Base-by-base conservation (phyloP, 2,329 filamentous ascomycete genomes). In the Neocucurbitaria cava region DNA sequence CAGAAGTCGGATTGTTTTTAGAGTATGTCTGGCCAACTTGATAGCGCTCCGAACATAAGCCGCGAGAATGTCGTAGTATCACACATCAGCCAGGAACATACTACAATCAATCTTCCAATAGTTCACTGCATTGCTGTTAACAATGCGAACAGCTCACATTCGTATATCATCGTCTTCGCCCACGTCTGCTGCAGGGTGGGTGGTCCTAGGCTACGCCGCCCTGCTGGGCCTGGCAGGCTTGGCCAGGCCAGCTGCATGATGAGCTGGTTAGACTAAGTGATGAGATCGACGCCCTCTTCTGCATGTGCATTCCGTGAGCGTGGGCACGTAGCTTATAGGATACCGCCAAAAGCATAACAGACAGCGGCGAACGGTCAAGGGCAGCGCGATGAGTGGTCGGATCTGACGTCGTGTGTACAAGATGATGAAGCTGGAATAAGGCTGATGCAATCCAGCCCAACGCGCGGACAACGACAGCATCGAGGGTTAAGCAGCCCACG, bases 241-340 rank as follows among this genome's bases (percentile, higher is more conserved):
- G 43, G 43, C 48, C 45, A 35, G 36, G 46, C 49, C 48, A 46
- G 56, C 70, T 75, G 73, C 72, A 69, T 56, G 69, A 74, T 76
- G 72, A 66, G 73, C 62, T 76, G 73, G 70, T 72, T 56, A 62
- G 45, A 41, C 47, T 46, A 56, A 52, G 54, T 17, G 24, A 24
- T 58, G 45, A 56, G 65, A 72, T 67, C 59, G 62, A 58, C 64
- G 59, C 58, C 61, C 55, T 58, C 31, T 43, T 61, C 56, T 62
- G 52, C 62, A 59, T n/a, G 42, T 35, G 44, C 54, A 52, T 65
- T 58, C 73, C 74, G 62, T 57, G 59, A 64, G 58, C 46, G 57
- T 66, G 73, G 73, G 59, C 66, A 61, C 30, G 59, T 53, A 59
- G 61, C 63, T 73, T 59, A 76, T 75, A 75, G 73, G 73, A 52